Percentiles rank a stretch among this genome's conserved stretches.
Conservation (phyloP, 768 basidiomycete species). For the Leccinum uliginosum region DNA sequence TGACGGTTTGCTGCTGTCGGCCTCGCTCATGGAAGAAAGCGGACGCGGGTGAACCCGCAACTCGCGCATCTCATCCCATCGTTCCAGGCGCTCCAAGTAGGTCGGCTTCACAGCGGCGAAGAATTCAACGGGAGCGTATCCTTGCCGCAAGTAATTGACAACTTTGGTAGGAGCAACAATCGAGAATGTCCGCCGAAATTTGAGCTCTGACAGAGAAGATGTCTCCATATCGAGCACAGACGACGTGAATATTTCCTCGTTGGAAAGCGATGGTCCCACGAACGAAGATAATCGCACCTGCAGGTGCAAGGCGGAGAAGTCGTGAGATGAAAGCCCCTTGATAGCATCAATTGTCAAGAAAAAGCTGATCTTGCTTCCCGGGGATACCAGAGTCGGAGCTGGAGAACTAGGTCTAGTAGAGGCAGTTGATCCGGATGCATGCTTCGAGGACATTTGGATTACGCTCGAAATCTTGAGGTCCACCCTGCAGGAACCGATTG, state of each 20-base stretch:
- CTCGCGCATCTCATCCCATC: conserved; percentile 93
- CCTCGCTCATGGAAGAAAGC: conserved; percentile 25
- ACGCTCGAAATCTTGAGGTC: conserved; percentile 79
- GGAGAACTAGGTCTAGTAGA: conserved; percentile 78
- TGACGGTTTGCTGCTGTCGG: conserved; percentile 38
- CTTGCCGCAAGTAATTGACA: conserved; percentile 62
- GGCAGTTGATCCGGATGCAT: conserved; percentile 54
- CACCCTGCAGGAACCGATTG: conserved; percentile 90
- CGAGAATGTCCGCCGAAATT: conserved; percentile 79
- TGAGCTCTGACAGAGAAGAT: conserved; percentile 71
- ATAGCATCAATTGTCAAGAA: conserved; percentile 82
- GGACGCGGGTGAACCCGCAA: conserved; percentile 46
- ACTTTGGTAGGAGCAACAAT: conserved; percentile 73
- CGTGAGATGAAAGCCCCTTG: conserved; percentile 85
- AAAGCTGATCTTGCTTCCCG: conserved; percentile 81
- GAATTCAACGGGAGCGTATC: conserved; percentile 86
- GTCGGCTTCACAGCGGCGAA: conserved; percentile 79
- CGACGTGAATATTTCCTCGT: conserved; percentile 84
- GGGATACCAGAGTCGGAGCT: conserved; percentile 56
- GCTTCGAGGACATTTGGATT: conserved; percentile 50
- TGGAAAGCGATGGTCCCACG: conserved; percentile 59
- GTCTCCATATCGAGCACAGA: conserved; percentile 67
- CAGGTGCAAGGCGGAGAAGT: conserved; percentile 81
- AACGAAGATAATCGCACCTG: conserved; percentile 89
- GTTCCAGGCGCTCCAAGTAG: conserved; percentile 84